Evolutionary conservation across 306 rosid species (phyloP), one percentile per base, ranked within the genome.

Genomic region (Mucuna pruriens): DNA sequence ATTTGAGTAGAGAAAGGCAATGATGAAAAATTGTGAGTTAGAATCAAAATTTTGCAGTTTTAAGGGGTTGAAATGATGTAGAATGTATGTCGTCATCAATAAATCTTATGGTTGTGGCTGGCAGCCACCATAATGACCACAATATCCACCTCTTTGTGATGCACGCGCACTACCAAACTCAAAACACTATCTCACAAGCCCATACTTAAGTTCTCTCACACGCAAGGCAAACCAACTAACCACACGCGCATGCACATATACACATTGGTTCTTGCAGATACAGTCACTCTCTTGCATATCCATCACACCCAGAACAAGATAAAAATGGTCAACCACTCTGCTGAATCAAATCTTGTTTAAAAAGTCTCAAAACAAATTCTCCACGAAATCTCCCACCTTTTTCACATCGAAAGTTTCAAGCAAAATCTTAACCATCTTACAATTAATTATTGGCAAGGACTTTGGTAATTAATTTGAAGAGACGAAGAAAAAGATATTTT

Each of bases 111-210:
- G 88, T 86, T 88, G 91, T 84, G 89, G 97, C 84, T 94, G 93
- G 92, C 90, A 92, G 79, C 74, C 83, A 74, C 92, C 87, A 91
- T 89, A 75, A 94, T 90, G 95, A 91, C 85, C 89, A 83, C 89
- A 85, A 84, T 79, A 55, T 83, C 84, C 87, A 84, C 86, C 86
- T 64, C 90, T 87, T 85, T 80, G 88, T 81, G 83, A 86, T 88
- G 89, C 89, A 83, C 74, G 89, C 89, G 85, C 78, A 86, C 78
- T 94, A 91, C 97, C 97, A 90, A 92, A 92, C 97, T 82, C 87
- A 19, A 68, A 83, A 90, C 88, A 88, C 89, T 84, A 81, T 80
- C 87, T 77, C 75, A 39, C 71, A 71, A 75, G 54, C 85, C 57
- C 66, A 23, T 67, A 76, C 69, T 83, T 63, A 23, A 16, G 52